Evolutionary conservation across 331 rosid genomes (phyloP).

Genomic region (Phaseolus coccineus): DNA sequence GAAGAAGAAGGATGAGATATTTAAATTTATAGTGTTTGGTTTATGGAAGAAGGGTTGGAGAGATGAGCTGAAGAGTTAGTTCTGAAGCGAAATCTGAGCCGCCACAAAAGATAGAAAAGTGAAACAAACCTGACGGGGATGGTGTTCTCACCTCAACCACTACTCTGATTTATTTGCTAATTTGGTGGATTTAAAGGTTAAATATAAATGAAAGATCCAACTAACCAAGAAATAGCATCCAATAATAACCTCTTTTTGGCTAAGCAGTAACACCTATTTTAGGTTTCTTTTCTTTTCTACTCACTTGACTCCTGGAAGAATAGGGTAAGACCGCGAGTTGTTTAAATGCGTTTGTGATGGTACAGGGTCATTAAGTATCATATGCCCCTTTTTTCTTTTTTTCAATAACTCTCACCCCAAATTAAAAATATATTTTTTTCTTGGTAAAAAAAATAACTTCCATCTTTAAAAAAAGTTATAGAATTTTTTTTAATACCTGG

Average conservation of each 20-base stretch:
- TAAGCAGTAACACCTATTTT: neutral
- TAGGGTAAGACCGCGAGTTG: neutral
- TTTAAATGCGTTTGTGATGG: no score
- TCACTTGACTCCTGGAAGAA: neutral
- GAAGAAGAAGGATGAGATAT: neutral
- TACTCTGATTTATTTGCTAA: constrained; percentile 48
- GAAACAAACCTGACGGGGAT: constrained; percentile 25
- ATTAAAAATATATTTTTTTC: no score
- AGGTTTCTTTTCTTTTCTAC: neutral
- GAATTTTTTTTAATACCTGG: no score
- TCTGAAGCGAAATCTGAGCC: constrained; percentile 49
- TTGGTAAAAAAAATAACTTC: no score
- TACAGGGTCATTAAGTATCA: no score
- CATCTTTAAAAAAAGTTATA: no score
- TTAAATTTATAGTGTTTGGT: constrained; percentile 7
- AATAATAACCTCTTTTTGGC: neutral
- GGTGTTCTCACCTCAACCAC: constrained; percentile 42
- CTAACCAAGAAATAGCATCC: neutral
- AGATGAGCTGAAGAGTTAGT: neutral
- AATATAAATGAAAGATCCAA: constrained; percentile 22
- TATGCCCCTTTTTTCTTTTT: no score
- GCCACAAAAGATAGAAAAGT: constrained; percentile 44
- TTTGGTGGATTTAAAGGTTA: constrained; percentile 44
- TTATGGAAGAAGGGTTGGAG: constrained; percentile 1
- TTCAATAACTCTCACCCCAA: no score